phyloP scores from a whole-genome alignment of 2,329 filamentous ascomycete species.

The Grosmannia penicillata region DNA sequence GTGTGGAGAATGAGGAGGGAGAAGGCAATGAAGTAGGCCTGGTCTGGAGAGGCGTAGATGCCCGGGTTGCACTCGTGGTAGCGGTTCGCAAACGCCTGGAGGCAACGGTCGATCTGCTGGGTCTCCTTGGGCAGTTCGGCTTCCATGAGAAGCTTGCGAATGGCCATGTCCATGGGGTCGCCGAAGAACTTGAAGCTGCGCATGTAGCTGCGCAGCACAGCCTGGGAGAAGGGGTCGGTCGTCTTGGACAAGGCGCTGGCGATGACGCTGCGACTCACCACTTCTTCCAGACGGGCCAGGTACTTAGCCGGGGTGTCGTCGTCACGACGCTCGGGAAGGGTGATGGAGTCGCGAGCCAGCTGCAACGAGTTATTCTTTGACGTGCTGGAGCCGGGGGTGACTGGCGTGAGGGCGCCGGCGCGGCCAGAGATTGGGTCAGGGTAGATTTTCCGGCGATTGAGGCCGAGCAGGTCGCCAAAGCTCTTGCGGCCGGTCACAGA shows the following conservation, averaged over 20 bases:
- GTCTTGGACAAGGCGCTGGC: slow-evolving; percentile 75
- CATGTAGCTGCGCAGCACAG: slow-evolving; percentile 88
- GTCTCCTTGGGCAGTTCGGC: slow-evolving; percentile 93
- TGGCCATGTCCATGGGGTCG: slow-evolving; percentile 94
- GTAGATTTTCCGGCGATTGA: slow-evolving; percentile 67
- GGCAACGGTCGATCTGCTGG: slow-evolving; percentile 88
- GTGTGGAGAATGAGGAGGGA: slow-evolving; percentile 93
- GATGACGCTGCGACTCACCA: slow-evolving; percentile 66
- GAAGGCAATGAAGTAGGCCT: slow-evolving; percentile 97
- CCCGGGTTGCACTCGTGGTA: slow-evolving; percentile 98
- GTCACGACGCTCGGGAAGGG: slow-evolving; percentile 66
- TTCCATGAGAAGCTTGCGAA: slow-evolving; percentile 91
- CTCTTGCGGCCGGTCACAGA: slow-evolving; percentile 78
- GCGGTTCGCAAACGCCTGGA: slow-evolving; percentile 88
- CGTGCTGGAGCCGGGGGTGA: slow-evolving; percentile 51
- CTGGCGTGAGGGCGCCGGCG: slow-evolving; percentile 52
- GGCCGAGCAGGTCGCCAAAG: slow-evolving; percentile 73
- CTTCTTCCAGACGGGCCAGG: slow-evolving; percentile 66
- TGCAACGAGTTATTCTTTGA: slow-evolving; percentile 79
- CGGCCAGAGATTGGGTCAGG: slow-evolving; percentile 50
- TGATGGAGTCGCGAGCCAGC: slow-evolving; percentile 53
- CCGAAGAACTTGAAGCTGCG: slow-evolving; percentile 88
- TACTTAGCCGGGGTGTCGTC: slow-evolving; percentile 87
- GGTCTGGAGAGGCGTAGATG: slow-evolving; percentile 78
- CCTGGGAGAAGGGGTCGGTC: slow-evolving; percentile 67